Evolutionary conservation across 1,284 basidiomycete genomes (phyloP).

Genomic region (Marasmius sp.): DNA sequence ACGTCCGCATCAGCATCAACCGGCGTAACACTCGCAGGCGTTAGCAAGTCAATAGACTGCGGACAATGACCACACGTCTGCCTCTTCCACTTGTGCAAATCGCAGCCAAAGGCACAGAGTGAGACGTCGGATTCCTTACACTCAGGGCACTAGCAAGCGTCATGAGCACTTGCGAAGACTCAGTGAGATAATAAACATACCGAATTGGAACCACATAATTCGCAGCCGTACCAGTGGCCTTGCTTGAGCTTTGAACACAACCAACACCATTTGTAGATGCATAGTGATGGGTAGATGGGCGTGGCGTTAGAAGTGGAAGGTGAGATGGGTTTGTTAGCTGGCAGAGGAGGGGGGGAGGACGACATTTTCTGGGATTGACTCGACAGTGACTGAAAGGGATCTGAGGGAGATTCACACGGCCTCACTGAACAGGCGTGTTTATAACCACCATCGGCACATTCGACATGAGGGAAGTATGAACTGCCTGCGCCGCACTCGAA

Average conservation of each 20-base stretch:
- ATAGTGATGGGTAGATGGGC: constrained; percentile 18
- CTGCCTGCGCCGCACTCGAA: background rate
- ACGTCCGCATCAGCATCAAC: background rate
- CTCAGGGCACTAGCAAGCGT: constrained; percentile 26
- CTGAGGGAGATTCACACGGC: background rate
- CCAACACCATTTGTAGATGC: constrained; percentile 35
- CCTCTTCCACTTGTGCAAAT: constrained; percentile 29
- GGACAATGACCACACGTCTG: constrained; percentile 20
- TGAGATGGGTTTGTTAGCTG: background rate
- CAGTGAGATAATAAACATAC: constrained; percentile 23
- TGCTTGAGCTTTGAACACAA: constrained; percentile 36
- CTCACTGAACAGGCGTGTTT: background rate
- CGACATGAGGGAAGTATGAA: background rate
- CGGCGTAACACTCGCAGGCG: background rate
- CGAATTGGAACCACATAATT: constrained; percentile 34
- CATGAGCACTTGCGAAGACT: background rate
- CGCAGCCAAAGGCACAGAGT: constrained; percentile 28
- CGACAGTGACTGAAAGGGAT: background rate
- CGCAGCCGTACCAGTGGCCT: constrained; percentile 42
- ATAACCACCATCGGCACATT: background rate
- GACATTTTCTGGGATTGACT: background rate
- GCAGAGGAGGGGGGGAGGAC: background rate
- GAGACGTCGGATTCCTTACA: constrained; percentile 24
- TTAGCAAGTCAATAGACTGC: background rate
- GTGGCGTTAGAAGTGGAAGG: constrained; percentile 11